Base-by-base conservation (phyloP, 164 flowering plant species). In the Vitis rupestris region DNA sequence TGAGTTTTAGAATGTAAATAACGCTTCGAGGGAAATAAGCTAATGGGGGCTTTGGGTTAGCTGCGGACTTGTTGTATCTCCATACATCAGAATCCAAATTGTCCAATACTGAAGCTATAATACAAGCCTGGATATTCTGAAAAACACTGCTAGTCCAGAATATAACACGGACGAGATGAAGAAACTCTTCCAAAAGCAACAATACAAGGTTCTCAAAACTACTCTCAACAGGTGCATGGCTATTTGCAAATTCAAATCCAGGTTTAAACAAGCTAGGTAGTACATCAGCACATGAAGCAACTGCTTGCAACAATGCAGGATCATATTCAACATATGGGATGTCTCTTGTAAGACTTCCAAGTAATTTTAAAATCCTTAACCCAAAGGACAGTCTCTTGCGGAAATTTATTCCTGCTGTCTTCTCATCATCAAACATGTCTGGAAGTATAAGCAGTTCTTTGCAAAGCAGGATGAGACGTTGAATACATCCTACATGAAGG, bases 21-120 rank as follows among this genome's bases (percentile, higher is more conserved):
- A 88, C 89, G 82, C 76, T 75, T 53, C 85, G 86, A 60, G 99
- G 98, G 49, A 74, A 85, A 80, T 87, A 95, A 68, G 79, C 89
- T 70, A 93, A 65, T 8, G 99, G 94, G 13, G 88, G 82, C 80
- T 77, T 90, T 54, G 63, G n/a, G 62, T 63, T 84, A 61, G 77
- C 44, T 64, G 66, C 67, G 27, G 86, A 76, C 53, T 76, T 86
- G 73, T 75, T 77, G 70, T 83, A 88, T 65, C 85, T 86, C 96
- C 94, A 91, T 29, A 81, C 63, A 67, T 77, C 71, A 68, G 83
- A 74, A 70, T 85, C 89, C 80, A 89, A 78, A 76, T 73, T 82
- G 55, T 75, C 84, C 76, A 93, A 73, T 51, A 89, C 68, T 44
- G 90, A 85, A 81, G 97, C 96, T 67, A 85, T 53, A 12, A 90